phyloP scores from a whole-genome alignment of 2,329 filamentous ascomycete genomes.

The Massarina eburnea region DNA sequence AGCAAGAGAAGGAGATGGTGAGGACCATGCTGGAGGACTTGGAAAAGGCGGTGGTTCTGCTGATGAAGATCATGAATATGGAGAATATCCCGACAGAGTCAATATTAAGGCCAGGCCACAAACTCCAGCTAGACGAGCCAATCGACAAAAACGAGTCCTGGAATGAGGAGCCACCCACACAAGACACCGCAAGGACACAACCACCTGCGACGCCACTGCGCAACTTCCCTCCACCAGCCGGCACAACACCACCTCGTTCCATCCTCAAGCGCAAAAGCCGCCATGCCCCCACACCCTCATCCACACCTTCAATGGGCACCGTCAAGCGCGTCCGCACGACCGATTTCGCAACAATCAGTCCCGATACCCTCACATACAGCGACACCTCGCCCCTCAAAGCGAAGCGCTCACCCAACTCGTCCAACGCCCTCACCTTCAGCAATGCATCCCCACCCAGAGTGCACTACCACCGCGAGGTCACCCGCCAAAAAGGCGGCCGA shows the following conservation, averaged over 20 bases:
- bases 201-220: neutral
- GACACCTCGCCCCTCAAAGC: slow-evolving; percentile 9
- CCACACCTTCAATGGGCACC: neutral
- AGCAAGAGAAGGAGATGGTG: slow-evolving; percentile 9
- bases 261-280: slow-evolving; percentile 12
- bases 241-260: neutral
- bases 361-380: slow-evolving; percentile 7
- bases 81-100: neutral
- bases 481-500: slow-evolving; percentile 5
- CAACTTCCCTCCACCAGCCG: no score
- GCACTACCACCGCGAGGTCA: slow-evolving; percentile 6
- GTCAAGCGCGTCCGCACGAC: slow-evolving; percentile 14
- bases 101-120: neutral
- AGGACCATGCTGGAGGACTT: slow-evolving; percentile 9
- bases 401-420: slow-evolving; percentile 1
- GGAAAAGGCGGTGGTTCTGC: slow-evolving; percentile 1
- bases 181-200: neutral
- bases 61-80: neutral
- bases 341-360: slow-evolving; percentile 10
- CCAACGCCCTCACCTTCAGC: no score
- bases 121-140: neutral
- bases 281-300: neutral
- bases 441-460: neutral
- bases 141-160: neutral
- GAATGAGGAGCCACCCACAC: slow-evolving; percentile 1